phyloP scores from a whole-genome alignment of 352 stramenopile species.

The Halophytophthora batemanensis region DNA sequence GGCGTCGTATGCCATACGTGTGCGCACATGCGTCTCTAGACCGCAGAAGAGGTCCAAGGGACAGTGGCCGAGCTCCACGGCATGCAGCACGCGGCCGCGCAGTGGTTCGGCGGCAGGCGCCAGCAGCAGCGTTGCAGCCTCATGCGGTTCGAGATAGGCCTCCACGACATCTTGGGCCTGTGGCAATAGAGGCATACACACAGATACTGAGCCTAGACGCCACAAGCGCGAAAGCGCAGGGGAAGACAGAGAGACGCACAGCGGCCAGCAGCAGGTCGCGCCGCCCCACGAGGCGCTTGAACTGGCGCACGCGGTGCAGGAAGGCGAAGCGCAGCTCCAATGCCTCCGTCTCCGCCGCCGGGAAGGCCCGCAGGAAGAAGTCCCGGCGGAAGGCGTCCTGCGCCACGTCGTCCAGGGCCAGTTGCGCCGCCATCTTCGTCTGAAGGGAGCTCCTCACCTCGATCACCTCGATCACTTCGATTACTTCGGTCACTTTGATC shows the following conservation, averaged over 20 bases:
- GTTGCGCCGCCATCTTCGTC: conserved; percentile 12
- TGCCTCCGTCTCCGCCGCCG: conserved; percentile 38
- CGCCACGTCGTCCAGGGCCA: conserved; percentile 58
- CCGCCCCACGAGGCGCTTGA: conserved; percentile 48
- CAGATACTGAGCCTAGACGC: no score
- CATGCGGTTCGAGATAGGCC: conserved; percentile 34
- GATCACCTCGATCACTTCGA: no score
- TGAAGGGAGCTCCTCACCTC: not conserved
- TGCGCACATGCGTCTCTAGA: conserved; percentile 49
- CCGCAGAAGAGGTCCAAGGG: conserved; percentile 60
- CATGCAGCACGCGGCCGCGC: conserved; percentile 24
- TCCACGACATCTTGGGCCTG: conserved; percentile 49
- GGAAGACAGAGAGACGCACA: conserved; percentile 20
- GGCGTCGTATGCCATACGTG: conserved; percentile 42
- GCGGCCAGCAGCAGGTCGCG: conserved; percentile 40
- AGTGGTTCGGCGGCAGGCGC: conserved; percentile 26
- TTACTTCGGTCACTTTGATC: no score
- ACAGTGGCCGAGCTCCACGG: conserved; percentile 26
- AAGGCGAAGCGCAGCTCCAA: conserved; percentile 61
- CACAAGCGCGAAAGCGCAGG: not conserved
- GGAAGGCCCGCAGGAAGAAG: conserved; percentile 59
- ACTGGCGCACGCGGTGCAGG: conserved; percentile 50
- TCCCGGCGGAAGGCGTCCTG: conserved; percentile 52
- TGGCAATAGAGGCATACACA: not conserved
- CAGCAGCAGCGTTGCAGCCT: conserved; percentile 18